Base-by-base conservation (phyloP, 2,329 filamentous ascomycete genomes). In the Penicillium sp. region DNA sequence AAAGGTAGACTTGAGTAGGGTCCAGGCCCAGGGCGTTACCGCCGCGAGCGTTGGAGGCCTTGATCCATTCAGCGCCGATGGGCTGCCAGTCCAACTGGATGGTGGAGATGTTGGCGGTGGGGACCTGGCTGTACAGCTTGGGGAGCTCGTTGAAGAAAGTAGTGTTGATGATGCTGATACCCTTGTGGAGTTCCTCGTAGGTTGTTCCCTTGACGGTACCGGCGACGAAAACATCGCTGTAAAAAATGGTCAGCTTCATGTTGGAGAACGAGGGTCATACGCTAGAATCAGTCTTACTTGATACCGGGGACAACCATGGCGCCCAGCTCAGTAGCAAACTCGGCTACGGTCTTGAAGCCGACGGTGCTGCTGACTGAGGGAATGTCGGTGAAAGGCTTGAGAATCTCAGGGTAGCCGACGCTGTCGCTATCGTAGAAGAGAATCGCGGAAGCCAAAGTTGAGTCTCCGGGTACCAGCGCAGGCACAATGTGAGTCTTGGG, bases 31-130 rank as follows among this genome's bases (percentile, higher is more conserved):
- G 65, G 2, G 70, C 67, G 43, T 72, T 73, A 7, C 71, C 70
- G 51, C 71, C 71, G 37, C 62, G 61, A 25, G 58, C 52, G 25
- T 65, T 65, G 0, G 70, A 69, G 22, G 71, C 71, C 43, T 67
- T 52, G 28, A 79, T 73, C 75, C 76, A 80, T 57, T 74, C 70
- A 43, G 73, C 59, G 5, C 74, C 69, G 8, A 72, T 75, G 13
- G 77, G 76, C 25, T 79, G 70, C 57, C 76, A 69, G 58, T 75
- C 73, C 11, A 81, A 67, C 35, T 81, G 70, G 52, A 81, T 73
- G 62, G 79, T 79, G 43, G 76, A 78, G 57, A 80, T 76, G 53
- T 71, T 75, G 37, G 71, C 70, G 5, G 61, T 60, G 30, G 75
- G 76, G 14, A 76, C 66, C 54, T 72, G 63, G 51, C 69, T 71